phyloP scores from a whole-genome alignment of 768 basidiomycete species.

The Zangia roseola region DNA sequence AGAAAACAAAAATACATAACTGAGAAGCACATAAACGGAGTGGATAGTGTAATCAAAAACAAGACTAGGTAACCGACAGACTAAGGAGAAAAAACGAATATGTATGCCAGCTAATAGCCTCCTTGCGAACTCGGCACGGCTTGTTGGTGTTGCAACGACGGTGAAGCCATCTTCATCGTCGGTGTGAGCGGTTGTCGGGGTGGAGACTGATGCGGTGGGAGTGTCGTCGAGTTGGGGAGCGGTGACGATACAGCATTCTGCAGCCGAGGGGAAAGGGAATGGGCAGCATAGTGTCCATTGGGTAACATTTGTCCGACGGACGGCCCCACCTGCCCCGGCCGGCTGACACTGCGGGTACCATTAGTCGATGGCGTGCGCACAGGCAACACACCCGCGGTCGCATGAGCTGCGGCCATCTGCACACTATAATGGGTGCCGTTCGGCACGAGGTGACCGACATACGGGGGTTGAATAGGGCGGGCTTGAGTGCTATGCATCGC shows the following conservation, averaged over 20 bases:
- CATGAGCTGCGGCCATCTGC: conserved; percentile 29
- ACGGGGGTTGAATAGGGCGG: conserved; percentile 37
- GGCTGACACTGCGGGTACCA: conserved; percentile 47
- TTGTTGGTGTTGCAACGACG: conserved; percentile 56
- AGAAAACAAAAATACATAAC: conserved; percentile 37
- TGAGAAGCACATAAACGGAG: conserved; percentile 39
- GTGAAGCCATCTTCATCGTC: conserved; percentile 52
- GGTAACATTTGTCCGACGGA: conserved; percentile 30
- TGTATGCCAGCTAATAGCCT: conserved; percentile 42
- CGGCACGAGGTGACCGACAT: conserved; percentile 29
- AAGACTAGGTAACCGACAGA: conserved; percentile 20
- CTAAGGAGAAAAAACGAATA: conserved; percentile 10
- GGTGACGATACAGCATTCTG: conserved; percentile 47
- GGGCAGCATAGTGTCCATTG: conserved; percentile 42
- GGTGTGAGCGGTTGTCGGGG: conserved; percentile 51
- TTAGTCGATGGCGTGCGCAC: conserved; percentile 55
- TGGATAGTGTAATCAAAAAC: conserved; percentile 36
- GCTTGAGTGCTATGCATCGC: conserved; percentile 34
- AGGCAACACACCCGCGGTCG: conserved; percentile 37
- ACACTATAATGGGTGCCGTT: conserved; percentile 31
- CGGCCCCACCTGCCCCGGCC: conserved; percentile 23
- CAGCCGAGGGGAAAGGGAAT: conserved; percentile 49
- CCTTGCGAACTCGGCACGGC: conserved; percentile 50
- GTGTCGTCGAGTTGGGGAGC: conserved; percentile 41
- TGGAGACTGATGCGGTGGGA: conserved; percentile 43